Conservation (phyloP, 2,329 filamentous ascomycete genomes). For the Cercospora citrullina region DNA sequence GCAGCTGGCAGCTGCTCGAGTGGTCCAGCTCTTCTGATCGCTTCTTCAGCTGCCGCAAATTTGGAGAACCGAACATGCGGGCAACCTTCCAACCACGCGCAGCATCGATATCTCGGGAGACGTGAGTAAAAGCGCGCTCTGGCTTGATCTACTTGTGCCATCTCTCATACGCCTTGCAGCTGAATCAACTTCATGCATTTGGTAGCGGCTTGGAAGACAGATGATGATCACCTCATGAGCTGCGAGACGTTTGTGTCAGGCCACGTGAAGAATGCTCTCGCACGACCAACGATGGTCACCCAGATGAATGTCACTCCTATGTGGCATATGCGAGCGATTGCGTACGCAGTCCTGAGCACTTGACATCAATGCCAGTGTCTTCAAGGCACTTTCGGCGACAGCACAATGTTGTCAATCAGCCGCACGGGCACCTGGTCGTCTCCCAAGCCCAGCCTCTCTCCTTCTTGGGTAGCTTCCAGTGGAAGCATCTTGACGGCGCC, state of each 20-base stretch:
- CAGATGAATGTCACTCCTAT: neutral
- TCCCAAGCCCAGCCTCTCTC: constrained; percentile 71
- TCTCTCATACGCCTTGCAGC: neutral
- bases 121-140: neutral
- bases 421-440: constrained; percentile 74
- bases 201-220: neutral
- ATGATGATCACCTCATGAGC: neutral
- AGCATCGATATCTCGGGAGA: neutral
- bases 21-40: neutral
- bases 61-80: neutral
- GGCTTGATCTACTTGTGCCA: neutral
- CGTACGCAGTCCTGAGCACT: neutral
- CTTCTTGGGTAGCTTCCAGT: constrained; percentile 66
- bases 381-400: neutral
- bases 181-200: neutral
- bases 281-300: neutral
- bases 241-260: no score
- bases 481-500: constrained; percentile 88
- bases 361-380: neutral
- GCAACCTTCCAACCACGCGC: neutral
- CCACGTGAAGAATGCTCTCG: neutral
- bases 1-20: neutral
- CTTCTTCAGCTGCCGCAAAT: neutral
- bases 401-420: constrained; percentile 84
- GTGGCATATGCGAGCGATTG: neutral